Percentiles rank a stretch among this genome's conserved stretches.
phyloP scores from a whole-genome alignment of 768 basidiomycete species.

The Lentinula detonsa region DNA sequence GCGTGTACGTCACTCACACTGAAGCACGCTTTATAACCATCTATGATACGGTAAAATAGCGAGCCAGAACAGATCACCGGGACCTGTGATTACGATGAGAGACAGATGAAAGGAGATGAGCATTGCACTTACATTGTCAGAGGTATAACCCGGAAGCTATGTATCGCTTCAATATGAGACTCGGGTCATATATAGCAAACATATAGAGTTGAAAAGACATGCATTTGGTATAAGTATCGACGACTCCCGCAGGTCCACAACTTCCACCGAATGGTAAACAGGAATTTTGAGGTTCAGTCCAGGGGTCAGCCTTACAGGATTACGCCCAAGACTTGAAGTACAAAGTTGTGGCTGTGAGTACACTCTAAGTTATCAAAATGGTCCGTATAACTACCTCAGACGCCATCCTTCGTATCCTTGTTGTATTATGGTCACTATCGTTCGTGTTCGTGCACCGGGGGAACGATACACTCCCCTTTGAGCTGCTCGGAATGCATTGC shows the following conservation, averaged over 20 bases:
- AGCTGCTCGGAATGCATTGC: neutral
- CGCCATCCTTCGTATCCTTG: conserved; percentile 52
- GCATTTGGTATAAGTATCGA: conserved; percentile 41
- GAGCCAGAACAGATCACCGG: conserved; percentile 49
- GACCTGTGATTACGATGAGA: conserved; percentile 22
- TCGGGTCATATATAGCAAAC: neutral
- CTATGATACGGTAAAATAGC: conserved; percentile 43
- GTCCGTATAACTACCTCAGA: conserved; percentile 25
- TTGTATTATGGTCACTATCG: conserved; percentile 40
- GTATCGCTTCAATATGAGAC: neutral
- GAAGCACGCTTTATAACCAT: conserved; percentile 52
- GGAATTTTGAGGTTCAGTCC: conserved; percentile 43
- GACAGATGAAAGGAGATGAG: neutral
- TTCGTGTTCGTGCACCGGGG: conserved; percentile 16
- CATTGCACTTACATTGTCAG: conserved; percentile 20
- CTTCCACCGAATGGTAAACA: conserved; percentile 34
- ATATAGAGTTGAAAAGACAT: conserved; percentile 5
- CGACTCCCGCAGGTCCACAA: conserved; percentile 42
- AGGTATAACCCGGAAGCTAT: conserved; percentile 27
- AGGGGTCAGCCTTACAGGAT: conserved; percentile 37
- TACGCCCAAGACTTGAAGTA: conserved; percentile 31
- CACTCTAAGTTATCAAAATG: neutral
- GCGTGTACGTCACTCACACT: conserved; percentile 39
- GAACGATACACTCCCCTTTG: neutral
- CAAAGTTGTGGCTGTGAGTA: neutral